phyloP scores from a whole-genome alignment of 768 basidiomycete genomes.

The Sporobolomyces phaffii region DNA sequence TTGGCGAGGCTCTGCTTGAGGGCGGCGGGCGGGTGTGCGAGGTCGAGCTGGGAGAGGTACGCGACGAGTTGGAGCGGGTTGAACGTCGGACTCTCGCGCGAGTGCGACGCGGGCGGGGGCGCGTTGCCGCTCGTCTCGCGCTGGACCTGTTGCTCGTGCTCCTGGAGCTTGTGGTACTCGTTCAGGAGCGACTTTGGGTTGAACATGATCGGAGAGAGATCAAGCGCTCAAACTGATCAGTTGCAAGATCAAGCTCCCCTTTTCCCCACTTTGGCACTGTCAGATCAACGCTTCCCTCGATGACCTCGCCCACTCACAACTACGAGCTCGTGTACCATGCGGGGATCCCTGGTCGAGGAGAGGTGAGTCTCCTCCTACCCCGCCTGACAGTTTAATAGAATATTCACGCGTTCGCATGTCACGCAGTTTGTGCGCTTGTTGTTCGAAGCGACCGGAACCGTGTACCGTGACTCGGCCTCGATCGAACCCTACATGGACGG shows the following conservation, averaged over 20 bases:
- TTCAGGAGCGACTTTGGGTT: not conserved
- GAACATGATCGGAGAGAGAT: not conserved
- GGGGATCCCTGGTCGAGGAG: constrained; percentile 27
- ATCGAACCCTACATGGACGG: constrained; percentile 18
- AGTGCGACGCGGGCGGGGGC: not conserved
- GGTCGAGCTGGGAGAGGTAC: constrained; percentile 6
- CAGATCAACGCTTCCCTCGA: not conserved
- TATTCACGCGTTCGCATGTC: too few species aligned
- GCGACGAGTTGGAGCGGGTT: constrained; percentile 1
- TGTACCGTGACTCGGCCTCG: constrained; percentile 12
- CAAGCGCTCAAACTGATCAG: too few species aligned
- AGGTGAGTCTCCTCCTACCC: constrained; percentile 4
- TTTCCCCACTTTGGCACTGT: too few species aligned
- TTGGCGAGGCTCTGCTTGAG: not conserved
- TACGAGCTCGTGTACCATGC: constrained; percentile 36
- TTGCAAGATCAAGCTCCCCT: too few species aligned
- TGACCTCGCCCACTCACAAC: constrained; percentile 26
- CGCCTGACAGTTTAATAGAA: too few species aligned
- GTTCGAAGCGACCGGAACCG: constrained; percentile 27
- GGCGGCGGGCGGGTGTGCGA: not conserved
- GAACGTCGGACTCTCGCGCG: not conserved
- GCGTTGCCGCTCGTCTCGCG: not conserved
- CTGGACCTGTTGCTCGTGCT: not conserved
- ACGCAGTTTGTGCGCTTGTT: constrained; percentile 29
- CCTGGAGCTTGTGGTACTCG: constrained; percentile 3